phyloP scores from a whole-genome alignment of 129 eudicot genomes.

The Tagetes erecta region DNA sequence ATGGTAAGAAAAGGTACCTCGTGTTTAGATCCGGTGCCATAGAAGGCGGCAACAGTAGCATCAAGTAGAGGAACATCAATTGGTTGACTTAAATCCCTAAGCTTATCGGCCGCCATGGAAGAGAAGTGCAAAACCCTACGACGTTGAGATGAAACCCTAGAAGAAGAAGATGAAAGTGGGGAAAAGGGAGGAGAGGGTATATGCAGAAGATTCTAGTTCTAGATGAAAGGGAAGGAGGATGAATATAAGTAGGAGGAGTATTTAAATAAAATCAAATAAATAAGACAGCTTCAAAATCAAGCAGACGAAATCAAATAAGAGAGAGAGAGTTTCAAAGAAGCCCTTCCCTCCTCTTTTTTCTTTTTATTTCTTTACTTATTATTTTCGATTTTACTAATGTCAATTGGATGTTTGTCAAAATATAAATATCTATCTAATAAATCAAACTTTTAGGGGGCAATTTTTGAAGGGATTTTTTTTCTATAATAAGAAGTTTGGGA shows the following conservation, averaged over 20 bases:
- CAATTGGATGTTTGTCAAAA: too few relatives aligned
- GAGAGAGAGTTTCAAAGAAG: conserved; percentile 32
- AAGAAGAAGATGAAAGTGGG: conserved; percentile 39
- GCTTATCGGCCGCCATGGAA: conserved; percentile 94
- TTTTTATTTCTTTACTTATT: neutral
- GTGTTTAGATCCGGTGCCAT: conserved; percentile 96
- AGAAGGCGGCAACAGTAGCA: conserved; percentile 91
- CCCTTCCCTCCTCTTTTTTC: conserved; percentile 34
- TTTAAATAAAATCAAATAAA: neutral
- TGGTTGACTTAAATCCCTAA: conserved; percentile 89
- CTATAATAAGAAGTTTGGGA: too few relatives aligned
- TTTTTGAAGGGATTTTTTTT: too few relatives aligned
- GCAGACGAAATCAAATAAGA: conserved; percentile 41
- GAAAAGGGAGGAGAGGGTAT: conserved; percentile 33
- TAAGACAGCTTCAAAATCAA: conserved; percentile 86
- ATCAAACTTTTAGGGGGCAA: too few relatives aligned
- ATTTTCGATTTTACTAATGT: too few relatives aligned
- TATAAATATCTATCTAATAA: too few relatives aligned
- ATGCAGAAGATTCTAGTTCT: conserved; percentile 29
- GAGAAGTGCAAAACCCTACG: conserved; percentile 62
- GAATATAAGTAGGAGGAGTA: conserved; percentile 8
- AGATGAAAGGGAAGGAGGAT: too few relatives aligned
- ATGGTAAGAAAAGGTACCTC: conserved; percentile 48
- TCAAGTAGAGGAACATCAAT: conserved; percentile 83
- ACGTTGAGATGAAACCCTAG: too few relatives aligned